A percentile compares a stretch with the other conserved stretches of the same genome.
Evolutionary conservation across 1,284 basidiomycete species (phyloP).

Genomic region (Ceratobasidium sp.): DNA sequence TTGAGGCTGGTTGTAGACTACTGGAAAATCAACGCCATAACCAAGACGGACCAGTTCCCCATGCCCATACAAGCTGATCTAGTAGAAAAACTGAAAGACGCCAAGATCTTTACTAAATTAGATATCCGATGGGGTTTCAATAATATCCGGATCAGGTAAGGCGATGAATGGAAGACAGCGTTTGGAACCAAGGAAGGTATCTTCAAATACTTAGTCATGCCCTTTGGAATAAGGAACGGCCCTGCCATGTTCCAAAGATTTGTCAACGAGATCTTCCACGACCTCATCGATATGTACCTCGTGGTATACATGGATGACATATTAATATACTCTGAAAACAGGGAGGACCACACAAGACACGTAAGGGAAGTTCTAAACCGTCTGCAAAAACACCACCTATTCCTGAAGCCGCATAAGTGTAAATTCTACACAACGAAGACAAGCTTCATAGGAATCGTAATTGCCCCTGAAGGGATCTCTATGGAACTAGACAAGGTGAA

Average conservation of each 20-base stretch:
- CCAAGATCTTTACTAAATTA: constrained; percentile 34
- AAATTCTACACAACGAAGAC: not conserved
- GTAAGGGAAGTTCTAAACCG: constrained; percentile 12
- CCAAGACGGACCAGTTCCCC: not conserved
- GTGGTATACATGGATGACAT: constrained; percentile 32
- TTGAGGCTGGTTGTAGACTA: not conserved
- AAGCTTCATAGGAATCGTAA: not conserved
- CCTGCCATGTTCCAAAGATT: constrained; percentile 20
- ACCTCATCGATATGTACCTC: not conserved
- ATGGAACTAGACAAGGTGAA: constrained; percentile 52
- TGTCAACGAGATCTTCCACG: constrained; percentile 23
- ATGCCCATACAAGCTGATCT: constrained; percentile 15
- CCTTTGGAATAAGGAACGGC: constrained; percentile 37
- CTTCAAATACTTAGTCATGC: constrained; percentile 35
- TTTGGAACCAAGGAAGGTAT: constrained; percentile 26
- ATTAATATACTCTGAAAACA: constrained; percentile 13
- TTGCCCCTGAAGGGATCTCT: not conserved
- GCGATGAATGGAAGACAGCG: constrained; percentile 42
- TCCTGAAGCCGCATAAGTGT: constrained; percentile 7
- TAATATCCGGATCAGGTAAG: constrained; percentile 32
- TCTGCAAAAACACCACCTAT: constrained; percentile 19
- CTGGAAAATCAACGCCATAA: constrained; percentile 13
- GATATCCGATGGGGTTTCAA: constrained; percentile 37
- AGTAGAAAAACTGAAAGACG: constrained; percentile 13
- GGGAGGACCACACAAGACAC: constrained; percentile 18